Evolutionary conservation across 176 grass and related monocot species (phyloP), one percentile per base, ranked within the genome.

Genomic region (Cymbopogon citratus): DNA sequence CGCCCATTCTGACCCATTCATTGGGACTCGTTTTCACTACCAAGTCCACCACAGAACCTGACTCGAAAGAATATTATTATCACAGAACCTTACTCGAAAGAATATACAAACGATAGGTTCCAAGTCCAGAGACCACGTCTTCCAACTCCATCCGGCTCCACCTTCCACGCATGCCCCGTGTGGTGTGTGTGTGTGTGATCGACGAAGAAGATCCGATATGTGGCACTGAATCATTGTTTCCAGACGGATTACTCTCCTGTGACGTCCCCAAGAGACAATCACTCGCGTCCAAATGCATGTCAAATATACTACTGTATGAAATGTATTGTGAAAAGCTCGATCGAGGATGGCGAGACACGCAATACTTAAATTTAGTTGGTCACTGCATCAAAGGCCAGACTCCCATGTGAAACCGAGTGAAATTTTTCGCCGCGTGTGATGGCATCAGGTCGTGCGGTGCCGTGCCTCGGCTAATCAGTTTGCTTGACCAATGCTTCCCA

Each of bases 401-500:
- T 3, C 46, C 52, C 52, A 57, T 57, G 21, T 57, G 52, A 54
- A 54, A 54, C 7, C 51, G 63, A n/a, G 15, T 51, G 48, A 75
- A 61, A 57, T 51, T 9, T 23, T 0, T 46, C 16, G 36, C 46
- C 1, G 33, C 41, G 63, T 18, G 45, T 54, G 84, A 56, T 6
- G 43, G 14, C 24, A 11, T 23, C 25, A 35, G 64, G 78, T 69
- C 45, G n/a, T 36, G 60, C 56, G 6, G 26, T 24, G 60, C 56
- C 11, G 26, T 24, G 40, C 41, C 77, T 66, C 41, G 6, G 6
- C 40, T 39, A 15, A 80, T 80, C 31, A 69, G 69, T 80, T 26
- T 23, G 57, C 66, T 79, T 57, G 86, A 84, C 75, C 57, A 75
- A 3, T 46, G 70, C 36, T 11, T 67, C 49, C 46, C 54, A 24